Conservation (phyloP, 768 basidiomycete species). For the Tubosaeta brunneosetosa region DNA sequence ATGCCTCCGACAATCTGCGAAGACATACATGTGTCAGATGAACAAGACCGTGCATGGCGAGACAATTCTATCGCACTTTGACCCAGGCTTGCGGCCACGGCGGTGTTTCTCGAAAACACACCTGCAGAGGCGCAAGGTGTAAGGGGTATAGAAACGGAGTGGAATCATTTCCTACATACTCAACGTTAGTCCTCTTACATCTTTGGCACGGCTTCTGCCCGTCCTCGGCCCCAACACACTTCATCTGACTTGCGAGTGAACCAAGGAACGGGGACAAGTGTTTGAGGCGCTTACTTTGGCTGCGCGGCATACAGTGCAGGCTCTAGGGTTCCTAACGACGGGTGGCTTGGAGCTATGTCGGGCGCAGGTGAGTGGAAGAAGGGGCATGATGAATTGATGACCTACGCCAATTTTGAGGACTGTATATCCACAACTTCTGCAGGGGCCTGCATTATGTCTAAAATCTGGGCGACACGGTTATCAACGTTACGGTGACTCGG, state of each 20-base stretch:
- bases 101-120: slow-evolving; percentile 88
- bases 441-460: slow-evolving; percentile 26
- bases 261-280: slow-evolving; percentile 8
- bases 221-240: slow-evolving; percentile 86
- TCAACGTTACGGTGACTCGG: slow-evolving; percentile 38
- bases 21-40: slow-evolving; percentile 9
- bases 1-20: slow-evolving; percentile 76
- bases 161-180: slow-evolving; percentile 42
- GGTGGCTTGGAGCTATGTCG: slow-evolving; percentile 37
- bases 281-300: slow-evolving; percentile 56
- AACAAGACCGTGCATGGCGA: not conserved
- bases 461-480: slow-evolving; percentile 29
- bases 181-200: slow-evolving; percentile 73
- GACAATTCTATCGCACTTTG: slow-evolving; percentile 54
- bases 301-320: slow-evolving; percentile 80
- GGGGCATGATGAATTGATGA: slow-evolving; percentile 2
- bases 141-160: slow-evolving; percentile 4
- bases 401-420: slow-evolving; percentile 29
- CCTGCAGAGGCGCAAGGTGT: slow-evolving; percentile 35
- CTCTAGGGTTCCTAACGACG: slow-evolving; percentile 49
- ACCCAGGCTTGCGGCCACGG: slow-evolving; percentile 83
- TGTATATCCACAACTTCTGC: slow-evolving; percentile 28
- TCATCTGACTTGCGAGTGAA: slow-evolving; percentile 56
- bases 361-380: slow-evolving; percentile 7
- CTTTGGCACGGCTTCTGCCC: slow-evolving; percentile 78